Evolutionary conservation across 495 filamentous ascomycete species (phyloP), one percentile per base, ranked within the genome.

Genomic region (Aspergillus nanangensis): DNA sequence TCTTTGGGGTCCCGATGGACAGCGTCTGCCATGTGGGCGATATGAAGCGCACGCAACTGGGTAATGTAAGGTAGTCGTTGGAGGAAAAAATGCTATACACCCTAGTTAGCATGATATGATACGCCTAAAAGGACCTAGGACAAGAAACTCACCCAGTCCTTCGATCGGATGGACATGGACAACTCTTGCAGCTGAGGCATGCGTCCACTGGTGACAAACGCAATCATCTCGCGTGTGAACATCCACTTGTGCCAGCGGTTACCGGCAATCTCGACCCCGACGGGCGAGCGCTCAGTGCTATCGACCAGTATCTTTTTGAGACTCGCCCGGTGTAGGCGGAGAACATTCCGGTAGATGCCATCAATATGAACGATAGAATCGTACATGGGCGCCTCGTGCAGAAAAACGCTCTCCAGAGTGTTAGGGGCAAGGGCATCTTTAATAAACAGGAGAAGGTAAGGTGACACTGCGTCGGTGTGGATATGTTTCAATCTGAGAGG

Each of bases 81-180:
- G 4, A 97, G 77, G 72, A 97, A 90, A 50, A 78, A 84, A 70
- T 97, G 92, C 90, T 95, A 38, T 25, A n/a, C n/a, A n/a, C n/a
- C n/a, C n/a, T n/a, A n/a, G n/a, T n/a, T n/a, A n/a, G n/a, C n/a
- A n/a, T n/a, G n/a, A n/a, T n/a, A n/a, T n/a, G n/a, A n/a, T n/a
- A n/a, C n/a, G n/a, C n/a, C n/a, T 5, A 14, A 39, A 48, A 48
- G 31, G 13, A 32, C 3, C 2, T 29, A 0, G 39, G 14, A 35
- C 15, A 23, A 21, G n/a, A 45, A 23, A 33, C 81, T 69, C 76
- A 94, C 89, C 90, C 91, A 97, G 56, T 95, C 88, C 47, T 78
- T 84, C 61, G 84, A 89, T 45, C 90, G 81, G 38, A 96, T 75
- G 3, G 81, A 78, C 54, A 90, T 81, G 3, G 85, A 83, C 9